Evolutionary conservation across 345 rosid genomes (phyloP).

Genomic region (Citrus maxima): DNA sequence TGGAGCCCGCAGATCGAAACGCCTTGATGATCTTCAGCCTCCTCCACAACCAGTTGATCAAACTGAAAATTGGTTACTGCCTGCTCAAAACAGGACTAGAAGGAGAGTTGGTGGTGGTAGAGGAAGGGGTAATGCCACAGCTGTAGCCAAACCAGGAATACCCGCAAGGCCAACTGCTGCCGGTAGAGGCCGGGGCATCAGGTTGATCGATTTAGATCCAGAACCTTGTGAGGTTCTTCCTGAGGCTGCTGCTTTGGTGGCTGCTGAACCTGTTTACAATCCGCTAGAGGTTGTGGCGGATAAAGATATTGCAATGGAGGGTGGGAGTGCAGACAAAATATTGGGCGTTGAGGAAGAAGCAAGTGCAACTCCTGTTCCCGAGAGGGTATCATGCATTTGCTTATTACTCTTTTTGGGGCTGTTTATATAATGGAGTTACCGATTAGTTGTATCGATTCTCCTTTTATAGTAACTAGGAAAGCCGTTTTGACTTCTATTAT

Average conservation of each 20-base stretch:
- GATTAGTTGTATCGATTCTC: background rate
- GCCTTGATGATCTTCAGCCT: conserved; percentile 81
- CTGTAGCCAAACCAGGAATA: conserved; percentile 66
- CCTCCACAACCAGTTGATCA: conserved; percentile 62
- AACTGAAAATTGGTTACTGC: conserved; percentile 63
- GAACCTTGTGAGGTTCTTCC: conserved; percentile 75
- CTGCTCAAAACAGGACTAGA: conserved; percentile 74
- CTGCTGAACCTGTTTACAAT: conserved; percentile 63
- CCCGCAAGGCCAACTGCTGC: conserved; percentile 70
- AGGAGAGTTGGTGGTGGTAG: conserved; percentile 90
- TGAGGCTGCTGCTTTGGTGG: conserved; percentile 56
- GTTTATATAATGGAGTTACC: background rate
- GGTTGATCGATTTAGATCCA: conserved; percentile 83
- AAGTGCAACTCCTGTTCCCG: conserved; percentile 77
- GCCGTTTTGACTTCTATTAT: background rate
- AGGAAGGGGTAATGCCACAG: conserved; percentile 89
- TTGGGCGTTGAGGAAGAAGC: conserved; percentile 83
- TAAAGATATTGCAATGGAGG: conserved; percentile 76
- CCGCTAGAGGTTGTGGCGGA: conserved; percentile 74
- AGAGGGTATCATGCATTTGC: conserved; percentile 52
- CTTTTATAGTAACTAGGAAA: background rate
- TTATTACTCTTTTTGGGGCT: background rate
- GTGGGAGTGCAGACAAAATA: conserved; percentile 72
- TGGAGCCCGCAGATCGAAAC: conserved; percentile 93
- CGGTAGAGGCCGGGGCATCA: conserved; percentile 85